Conservation (phyloP, 805 yeast genomes). For the Komagataella pastoris region DNA sequence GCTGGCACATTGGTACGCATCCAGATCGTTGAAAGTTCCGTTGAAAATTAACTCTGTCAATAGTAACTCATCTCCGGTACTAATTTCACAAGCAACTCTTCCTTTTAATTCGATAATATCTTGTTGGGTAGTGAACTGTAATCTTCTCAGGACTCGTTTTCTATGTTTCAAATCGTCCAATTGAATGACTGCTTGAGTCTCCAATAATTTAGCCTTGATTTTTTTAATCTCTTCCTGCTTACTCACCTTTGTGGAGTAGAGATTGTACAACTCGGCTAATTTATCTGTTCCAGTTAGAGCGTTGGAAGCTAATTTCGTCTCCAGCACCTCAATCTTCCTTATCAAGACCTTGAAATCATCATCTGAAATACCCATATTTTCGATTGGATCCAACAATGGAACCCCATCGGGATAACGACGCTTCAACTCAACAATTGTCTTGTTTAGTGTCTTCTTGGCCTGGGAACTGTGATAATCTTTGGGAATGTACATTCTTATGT, state of each 20-base stretch:
- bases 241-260: conserved; percentile 52
- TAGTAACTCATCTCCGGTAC: conserved; percentile 77
- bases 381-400: conserved; percentile 84
- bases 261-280: conserved; percentile 46
- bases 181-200: conserved; percentile 86
- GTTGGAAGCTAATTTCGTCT: conserved; percentile 56
- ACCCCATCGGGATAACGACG: conserved; percentile 83
- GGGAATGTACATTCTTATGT: conserved; percentile 72
- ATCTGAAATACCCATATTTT: conserved; percentile 86
- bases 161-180: conserved; percentile 88
- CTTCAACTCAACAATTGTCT: conserved; percentile 68
- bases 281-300: conserved; percentile 53
- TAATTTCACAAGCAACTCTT: conserved; percentile 92
- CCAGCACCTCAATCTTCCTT: conserved; percentile 73
- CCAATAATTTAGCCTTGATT: conserved; percentile 52
- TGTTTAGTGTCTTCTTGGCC: conserved; percentile 49
- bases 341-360: conserved; percentile 58
- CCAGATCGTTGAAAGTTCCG: conserved; percentile 83
- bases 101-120: conserved; percentile 96
- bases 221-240: conserved; percentile 44
- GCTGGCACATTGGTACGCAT: conserved; percentile 87
- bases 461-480: conserved; percentile 28
- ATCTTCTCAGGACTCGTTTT: conserved; percentile 81
- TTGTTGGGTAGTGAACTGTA: conserved; percentile 75
- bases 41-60: conserved; percentile 89